These are phyloP conservation scores for Phaffia australis DNA, from an alignment of 768 basidiomycete genomes.

Conservation along the genomic window DNA sequence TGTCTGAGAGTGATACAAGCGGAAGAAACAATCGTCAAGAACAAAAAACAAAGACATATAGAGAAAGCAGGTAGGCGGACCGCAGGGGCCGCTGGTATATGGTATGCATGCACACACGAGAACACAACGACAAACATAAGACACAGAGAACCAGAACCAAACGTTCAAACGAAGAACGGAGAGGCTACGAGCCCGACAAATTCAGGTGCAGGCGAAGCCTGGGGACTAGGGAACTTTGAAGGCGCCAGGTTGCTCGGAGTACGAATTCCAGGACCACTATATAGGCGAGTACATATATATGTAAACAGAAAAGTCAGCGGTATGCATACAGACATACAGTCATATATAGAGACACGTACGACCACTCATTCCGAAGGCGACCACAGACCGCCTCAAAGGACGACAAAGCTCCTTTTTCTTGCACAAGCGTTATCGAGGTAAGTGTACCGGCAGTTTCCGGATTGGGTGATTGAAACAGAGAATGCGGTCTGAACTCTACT, in stretches of 20 bases:
- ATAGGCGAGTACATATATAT: not conserved
- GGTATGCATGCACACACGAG: no score
- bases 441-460: constrained; percentile 40
- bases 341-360: not conserved
- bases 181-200: no score
- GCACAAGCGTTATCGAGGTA: constrained; percentile 55
- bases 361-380: constrained; percentile 7
- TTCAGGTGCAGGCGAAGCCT: not conserved
- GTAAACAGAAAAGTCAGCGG: not conserved
- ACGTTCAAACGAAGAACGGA: no score
- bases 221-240: not conserved
- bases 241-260: not conserved
- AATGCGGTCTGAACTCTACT: constrained; percentile 50
- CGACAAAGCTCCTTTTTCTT: constrained; percentile 76
- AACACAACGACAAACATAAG: no score
- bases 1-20: no score
- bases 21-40: no score
- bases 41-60: no score
- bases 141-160: no score
- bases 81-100: no score
- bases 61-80: no score
- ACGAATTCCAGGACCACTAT: not conserved
- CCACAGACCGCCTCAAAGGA: constrained; percentile 50
- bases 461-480: constrained; percentile 19
- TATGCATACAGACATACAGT: not conserved